Evolutionary conservation across 78 protist genomes (phyloP).

Genomic region (Monocercomonoides exilis): DNA sequence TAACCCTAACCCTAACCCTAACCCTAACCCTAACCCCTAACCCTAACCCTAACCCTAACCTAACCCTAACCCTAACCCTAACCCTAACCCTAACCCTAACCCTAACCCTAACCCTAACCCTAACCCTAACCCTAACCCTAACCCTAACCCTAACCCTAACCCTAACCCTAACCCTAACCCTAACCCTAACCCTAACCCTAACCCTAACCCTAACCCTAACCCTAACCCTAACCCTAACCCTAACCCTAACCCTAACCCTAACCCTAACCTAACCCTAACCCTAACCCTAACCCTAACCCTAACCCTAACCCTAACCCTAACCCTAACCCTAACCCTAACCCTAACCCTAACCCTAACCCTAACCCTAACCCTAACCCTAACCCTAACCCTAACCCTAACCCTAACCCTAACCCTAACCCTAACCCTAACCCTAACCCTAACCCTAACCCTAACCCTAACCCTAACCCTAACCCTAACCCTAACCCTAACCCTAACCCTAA

Average conservation of each 20-base stretch:
- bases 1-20: conserved; percentile 2
- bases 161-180: conserved; percentile 3
- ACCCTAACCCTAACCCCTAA: no score
- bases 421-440: conserved; percentile 5
- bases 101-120: conserved; percentile 7
- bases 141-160: conserved; percentile 3
- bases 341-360: conserved; percentile 6
- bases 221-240: conserved; percentile 7
- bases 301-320: conserved; percentile 5
- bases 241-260: background rate
- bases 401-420: conserved; percentile 3
- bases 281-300: conserved; percentile 6
- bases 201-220: conserved; percentile 6
- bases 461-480: conserved; percentile 6
- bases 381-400: conserved; percentile 7
- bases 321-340: conserved; percentile 7
- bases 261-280: conserved; percentile 5
- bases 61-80: conserved; percentile 6
- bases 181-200: conserved; percentile 5
- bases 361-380: conserved; percentile 5
- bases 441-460: conserved; percentile 7
- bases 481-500: conserved; percentile 5
- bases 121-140: background rate
- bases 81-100: conserved; percentile 6
- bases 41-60: no score